Evolutionary conservation across 768 basidiomycete genomes (phyloP), one percentile per base, ranked within the genome.

Genomic region (Rhizopogon vinicolor): DNA sequence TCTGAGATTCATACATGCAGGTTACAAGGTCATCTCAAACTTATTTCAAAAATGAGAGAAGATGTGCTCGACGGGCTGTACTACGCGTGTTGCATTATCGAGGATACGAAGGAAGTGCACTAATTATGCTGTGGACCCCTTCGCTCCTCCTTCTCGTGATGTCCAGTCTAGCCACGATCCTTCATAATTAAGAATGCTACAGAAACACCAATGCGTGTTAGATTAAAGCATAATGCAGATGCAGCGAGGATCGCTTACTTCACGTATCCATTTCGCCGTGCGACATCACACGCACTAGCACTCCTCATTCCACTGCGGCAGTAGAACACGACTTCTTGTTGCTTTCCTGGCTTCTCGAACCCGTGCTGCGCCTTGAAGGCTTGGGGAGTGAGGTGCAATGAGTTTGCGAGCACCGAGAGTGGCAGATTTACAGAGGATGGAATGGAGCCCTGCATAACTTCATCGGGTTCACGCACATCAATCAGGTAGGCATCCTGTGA

Each of bases 401-500:
- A 82, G 40, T 78, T 80, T 33, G 82, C 75, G 41, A 98, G 79
- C n/a, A 79, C 79, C 7, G 89, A 87, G 40, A 98, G 81, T 5
- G 95, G 94, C 18, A 98, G 71, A 69, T 93, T 91, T 64, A 97
- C 91, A 16, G 93, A 81, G 22, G 92, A 93, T 6, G 95, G 95
- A 59, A 98, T 96, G 67, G 88, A 87, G 12, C 95, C 95, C 66
- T 93, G 90, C 13, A 89, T 80, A 43, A 93, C 90, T 68, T 97
- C 95, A 60, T 91, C 84, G 1, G 87, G 90, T 68, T 97, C 95
- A 19, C 96, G 86, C n/a, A 98, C 95, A 63, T 96, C 93, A 61
- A 92, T 85, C 44, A 92, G 66, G 65, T 85, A 90, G 5, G 81
- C 75, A 57, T 87, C 76, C 90, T 92, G 58, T 42, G 58, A 19